Conservation (phyloP, 2,329 filamentous ascomycete genomes). For the Colletotrichum coccodes region DNA sequence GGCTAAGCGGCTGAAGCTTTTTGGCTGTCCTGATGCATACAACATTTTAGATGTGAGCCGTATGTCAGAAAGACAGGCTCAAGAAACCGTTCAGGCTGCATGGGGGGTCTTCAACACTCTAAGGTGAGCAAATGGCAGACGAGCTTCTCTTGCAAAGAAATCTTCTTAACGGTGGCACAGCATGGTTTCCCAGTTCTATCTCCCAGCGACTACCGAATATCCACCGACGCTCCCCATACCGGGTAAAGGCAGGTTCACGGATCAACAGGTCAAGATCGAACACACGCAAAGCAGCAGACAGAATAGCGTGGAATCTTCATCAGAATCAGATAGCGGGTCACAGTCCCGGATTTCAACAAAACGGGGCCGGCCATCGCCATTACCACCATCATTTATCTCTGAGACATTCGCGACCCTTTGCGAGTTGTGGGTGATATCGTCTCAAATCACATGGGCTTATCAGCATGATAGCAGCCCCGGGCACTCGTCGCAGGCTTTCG, state of each 20-base stretch:
- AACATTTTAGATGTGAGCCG: constrained; percentile 13
- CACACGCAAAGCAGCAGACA: background rate
- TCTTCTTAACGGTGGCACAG: constrained; percentile 4
- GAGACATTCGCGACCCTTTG: constrained; percentile 45
- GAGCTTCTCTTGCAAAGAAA: too few relatives aligned
- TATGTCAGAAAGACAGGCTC: constrained; percentile 10
- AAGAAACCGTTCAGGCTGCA: constrained; percentile 32
- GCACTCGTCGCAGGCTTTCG: constrained; percentile 36
- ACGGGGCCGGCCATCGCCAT: background rate
- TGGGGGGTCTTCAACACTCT: constrained; percentile 50
- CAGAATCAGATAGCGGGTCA: background rate
- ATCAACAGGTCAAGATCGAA: background rate
- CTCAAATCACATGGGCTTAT: constrained; percentile 43
- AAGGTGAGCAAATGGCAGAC: constrained; percentile 40
- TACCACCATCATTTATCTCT: constrained; percentile 28
- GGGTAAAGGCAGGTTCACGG: background rate
- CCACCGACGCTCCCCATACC: constrained; percentile 26
- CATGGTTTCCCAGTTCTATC: constrained; percentile 19
- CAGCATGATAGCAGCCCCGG: constrained; percentile 34
- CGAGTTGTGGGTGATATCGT: constrained; percentile 48
- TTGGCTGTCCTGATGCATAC: constrained; percentile 22
- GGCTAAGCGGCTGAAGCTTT: constrained; percentile 24
- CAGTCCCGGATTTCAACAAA: background rate
- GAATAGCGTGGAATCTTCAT: background rate
- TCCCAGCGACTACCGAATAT: constrained; percentile 27